Evolutionary conservation across 257 asterid genomes (phyloP).

Genomic region (Gentiana straminea): DNA sequence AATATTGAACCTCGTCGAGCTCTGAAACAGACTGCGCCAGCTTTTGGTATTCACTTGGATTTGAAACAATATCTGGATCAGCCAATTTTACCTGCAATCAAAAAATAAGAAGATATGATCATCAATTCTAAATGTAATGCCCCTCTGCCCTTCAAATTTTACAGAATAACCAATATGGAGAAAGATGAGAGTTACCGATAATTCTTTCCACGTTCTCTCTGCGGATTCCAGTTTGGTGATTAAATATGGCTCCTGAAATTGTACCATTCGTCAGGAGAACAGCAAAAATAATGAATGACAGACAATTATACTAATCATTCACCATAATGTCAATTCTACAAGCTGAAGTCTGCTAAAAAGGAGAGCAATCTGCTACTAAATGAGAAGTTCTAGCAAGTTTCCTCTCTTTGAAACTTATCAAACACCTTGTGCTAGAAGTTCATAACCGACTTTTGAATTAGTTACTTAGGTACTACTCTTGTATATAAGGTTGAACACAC

Average conservation of each 20-base stretch:
- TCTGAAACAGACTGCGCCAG: constrained; percentile 88
- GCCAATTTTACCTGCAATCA: constrained; percentile 60
- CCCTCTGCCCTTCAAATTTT: background rate
- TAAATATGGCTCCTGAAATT: constrained; percentile 76
- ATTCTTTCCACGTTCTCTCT: constrained; percentile 88
- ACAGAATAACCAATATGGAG: background rate
- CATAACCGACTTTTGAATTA: too few species aligned
- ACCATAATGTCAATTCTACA: too few species aligned
- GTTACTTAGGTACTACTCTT: too few species aligned
- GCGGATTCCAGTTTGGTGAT: constrained; percentile 89
- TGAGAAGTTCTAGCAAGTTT: too few species aligned
- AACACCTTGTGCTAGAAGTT: too few species aligned
- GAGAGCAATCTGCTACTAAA: too few species aligned
- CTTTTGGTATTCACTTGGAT: constrained; percentile 87
- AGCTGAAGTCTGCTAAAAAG: too few species aligned
- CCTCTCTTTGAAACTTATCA: too few species aligned
- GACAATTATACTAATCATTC: too few species aligned
- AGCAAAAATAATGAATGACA: background rate
- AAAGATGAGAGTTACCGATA: constrained; percentile 51
- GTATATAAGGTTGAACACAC: too few species aligned
- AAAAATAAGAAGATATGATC: background rate
- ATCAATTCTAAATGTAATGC: background rate
- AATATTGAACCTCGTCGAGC: constrained; percentile 73
- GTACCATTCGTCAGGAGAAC: constrained; percentile 7
- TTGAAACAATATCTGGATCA: constrained; percentile 89